Evolutionary conservation across 305 asterid genomes (phyloP).

Genomic region (Fraxinus dipetala): DNA sequence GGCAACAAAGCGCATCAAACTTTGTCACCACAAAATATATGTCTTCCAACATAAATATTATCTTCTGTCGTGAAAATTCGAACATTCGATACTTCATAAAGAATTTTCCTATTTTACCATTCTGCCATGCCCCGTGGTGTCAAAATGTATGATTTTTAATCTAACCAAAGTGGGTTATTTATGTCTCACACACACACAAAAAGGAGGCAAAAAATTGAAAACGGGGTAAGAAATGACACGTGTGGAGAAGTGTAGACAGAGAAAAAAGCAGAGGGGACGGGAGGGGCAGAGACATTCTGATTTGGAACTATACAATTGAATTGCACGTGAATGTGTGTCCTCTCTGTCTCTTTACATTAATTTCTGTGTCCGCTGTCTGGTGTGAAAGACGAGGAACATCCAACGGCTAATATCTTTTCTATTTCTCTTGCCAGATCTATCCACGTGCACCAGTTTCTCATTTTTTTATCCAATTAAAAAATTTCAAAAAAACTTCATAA

Average conservation of each 20-base stretch:
- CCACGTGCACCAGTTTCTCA: conserved; percentile 18
- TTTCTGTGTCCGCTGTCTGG: conserved; percentile 50
- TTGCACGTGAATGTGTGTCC: conserved; percentile 77
- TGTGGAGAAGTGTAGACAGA: conserved; percentile 44
- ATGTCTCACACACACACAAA: background rate
- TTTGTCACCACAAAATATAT: no score
- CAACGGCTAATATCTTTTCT: conserved; percentile 24
- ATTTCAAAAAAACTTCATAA: background rate
- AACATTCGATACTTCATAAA: no score
- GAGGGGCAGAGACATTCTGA: conserved; percentile 51
- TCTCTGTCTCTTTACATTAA: conserved; percentile 54
- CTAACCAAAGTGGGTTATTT: background rate
- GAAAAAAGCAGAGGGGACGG: conserved; percentile 27
- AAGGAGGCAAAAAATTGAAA: background rate
- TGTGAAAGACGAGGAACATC: conserved; percentile 30
- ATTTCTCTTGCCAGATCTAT: conserved; percentile 9
- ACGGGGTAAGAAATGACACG: conserved; percentile 40
- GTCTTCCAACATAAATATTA: no score
- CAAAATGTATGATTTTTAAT: no score
- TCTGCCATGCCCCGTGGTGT: no score
- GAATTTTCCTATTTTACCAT: no score
- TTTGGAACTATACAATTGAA: conserved; percentile 37
- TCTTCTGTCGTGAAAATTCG: no score
- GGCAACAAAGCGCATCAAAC: no score
- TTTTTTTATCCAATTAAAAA: background rate